Evolutionary conservation across 176 grass and related monocot genomes (phyloP), one percentile per base, ranked within the genome.

Genomic region (Rhipidocladum racemiflorum): DNA sequence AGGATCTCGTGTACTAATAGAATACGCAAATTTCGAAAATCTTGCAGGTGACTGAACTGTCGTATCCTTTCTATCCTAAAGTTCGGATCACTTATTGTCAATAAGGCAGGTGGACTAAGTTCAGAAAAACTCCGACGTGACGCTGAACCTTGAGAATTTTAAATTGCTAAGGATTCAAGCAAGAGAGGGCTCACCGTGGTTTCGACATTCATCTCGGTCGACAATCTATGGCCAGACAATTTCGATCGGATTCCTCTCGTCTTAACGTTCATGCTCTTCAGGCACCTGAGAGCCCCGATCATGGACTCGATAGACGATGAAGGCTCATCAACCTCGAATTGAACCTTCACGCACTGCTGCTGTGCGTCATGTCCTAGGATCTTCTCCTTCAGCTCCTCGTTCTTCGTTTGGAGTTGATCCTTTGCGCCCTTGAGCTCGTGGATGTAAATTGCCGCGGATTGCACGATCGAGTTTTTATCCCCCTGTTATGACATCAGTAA

Each of bases 401-500:
- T 93, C 70, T 68, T 72, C 42, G 56, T 69, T 59, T 51, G 88
- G 30, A 89, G 84, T 76, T 85, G 77, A 3, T 93, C 77, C 64
- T 80, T 85, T 13, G 87, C 86, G 36, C 36, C 88, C 68, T 83
- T 83, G 16, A 97, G 81, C 82, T 97, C 94, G 20, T 80, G 80
- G 78, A 97, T 68, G 88, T 91, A 89, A 13, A 81, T 62, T 11
- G 86, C 88, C 20, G 94, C 88, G 0, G 94, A 87, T 66, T 93
- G 88, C n/a, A 97, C 94, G 42, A 93, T 93, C 34, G 94, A 93
- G 74, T 97, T 97, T 86, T 97, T 97, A 79, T 97, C 91, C 0
- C 86, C 83, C 94, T 91, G 81, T 27, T 3, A 29, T 16, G 25
- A 74, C 45, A 68, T 17, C 13, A 16, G 5, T 28, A 12, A 30